Base-by-base conservation (phyloP, 495 filamentous ascomycete genomes). In the Oleoguttula mirabilis region DNA sequence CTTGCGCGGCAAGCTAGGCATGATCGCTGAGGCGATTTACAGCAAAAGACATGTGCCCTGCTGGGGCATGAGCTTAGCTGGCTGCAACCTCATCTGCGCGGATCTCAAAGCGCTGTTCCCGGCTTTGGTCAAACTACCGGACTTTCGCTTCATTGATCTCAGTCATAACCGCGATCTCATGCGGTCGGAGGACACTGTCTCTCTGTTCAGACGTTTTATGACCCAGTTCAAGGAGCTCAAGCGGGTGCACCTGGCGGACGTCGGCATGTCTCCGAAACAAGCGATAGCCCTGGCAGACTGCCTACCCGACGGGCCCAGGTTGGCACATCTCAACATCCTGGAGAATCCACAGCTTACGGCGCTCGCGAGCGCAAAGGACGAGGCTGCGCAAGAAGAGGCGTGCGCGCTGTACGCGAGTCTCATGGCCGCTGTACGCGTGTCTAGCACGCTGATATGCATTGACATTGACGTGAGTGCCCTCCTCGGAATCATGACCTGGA, bases 351-450 rank as follows among this genome's bases (percentile, higher is more conserved):
- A 75, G 36, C 65, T 98, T 7, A 65, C 67, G 4, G 67, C 70
- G 12, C 61, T 93, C 21, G 77, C 84, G 0, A 77, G 77, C 20
- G 77, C 73, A 23, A 79, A 71, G 7, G 68, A 73, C 25, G 82
- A 90, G 44, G 49, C 6, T 16, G 21, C 24, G 24, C 82, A 92
- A 56, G 87, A 98, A 60, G 90, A 96, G 60, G 87, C 88, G 0
- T 94, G 84, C 53, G 90, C 90, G 16, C 65, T 96, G 2, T 95
- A 92, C 58, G 87, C 90, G 5, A 93, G 87, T 14, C 67, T 96
- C 41, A 81, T 94, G 63, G 82, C 84, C 19, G 88, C 88, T 4
- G 84, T 85, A 4, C 77, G 86, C 17, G 80, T 94, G 0, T 90
- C 84, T 10, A 69, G 75, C 15, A 79, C 80, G 10, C 72, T 98